Evolutionary conservation across 108 stramenopile genomes (phyloP).

Genomic region (Cyclotella kingstonii): DNA sequence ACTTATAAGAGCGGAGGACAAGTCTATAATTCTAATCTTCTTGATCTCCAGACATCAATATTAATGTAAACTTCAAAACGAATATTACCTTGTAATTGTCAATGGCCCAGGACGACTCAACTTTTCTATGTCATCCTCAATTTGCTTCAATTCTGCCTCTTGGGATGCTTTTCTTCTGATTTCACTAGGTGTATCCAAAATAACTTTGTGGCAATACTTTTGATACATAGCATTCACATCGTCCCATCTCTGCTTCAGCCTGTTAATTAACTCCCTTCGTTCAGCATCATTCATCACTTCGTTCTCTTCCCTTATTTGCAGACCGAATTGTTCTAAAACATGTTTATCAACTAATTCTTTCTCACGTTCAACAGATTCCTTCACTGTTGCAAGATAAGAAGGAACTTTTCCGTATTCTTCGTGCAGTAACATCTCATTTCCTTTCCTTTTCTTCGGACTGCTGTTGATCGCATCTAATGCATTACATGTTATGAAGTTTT

Average conservation of each 20-base stretch:
- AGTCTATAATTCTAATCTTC: too few species aligned
- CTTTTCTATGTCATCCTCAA: slow-evolving; percentile 67
- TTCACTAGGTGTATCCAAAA: slow-evolving; percentile 60
- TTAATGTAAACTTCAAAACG: background rate
- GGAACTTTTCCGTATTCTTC: slow-evolving; percentile 86
- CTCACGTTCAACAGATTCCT: slow-evolving; percentile 65
- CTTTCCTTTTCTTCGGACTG: slow-evolving; percentile 41
- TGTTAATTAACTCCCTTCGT: slow-evolving; percentile 53
- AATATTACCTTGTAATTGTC: slow-evolving; percentile 25
- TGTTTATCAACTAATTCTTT: slow-evolving; percentile 72
- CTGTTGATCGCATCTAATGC: slow-evolving; percentile 74
- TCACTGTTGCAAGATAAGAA: slow-evolving; percentile 62
- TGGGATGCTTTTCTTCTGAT: slow-evolving; percentile 61
- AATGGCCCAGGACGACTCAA: slow-evolving; percentile 50
- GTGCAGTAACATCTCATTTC: slow-evolving; percentile 38
- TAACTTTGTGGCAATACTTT: slow-evolving; percentile 61
- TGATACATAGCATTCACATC: slow-evolving; percentile 74
- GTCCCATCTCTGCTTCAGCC: slow-evolving; percentile 79
- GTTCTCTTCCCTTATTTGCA: slow-evolving; percentile 16
- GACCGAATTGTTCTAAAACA: slow-evolving; percentile 65
- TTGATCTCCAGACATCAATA: too few species aligned
- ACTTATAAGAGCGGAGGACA: too few species aligned
- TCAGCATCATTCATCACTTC: slow-evolving; percentile 65
- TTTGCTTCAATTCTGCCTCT: slow-evolving; percentile 64
- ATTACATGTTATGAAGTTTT: slow-evolving; percentile 78